Conservation (phyloP, 1,139 yeast genomes). For the Saccharomyces hybrid region DNA sequence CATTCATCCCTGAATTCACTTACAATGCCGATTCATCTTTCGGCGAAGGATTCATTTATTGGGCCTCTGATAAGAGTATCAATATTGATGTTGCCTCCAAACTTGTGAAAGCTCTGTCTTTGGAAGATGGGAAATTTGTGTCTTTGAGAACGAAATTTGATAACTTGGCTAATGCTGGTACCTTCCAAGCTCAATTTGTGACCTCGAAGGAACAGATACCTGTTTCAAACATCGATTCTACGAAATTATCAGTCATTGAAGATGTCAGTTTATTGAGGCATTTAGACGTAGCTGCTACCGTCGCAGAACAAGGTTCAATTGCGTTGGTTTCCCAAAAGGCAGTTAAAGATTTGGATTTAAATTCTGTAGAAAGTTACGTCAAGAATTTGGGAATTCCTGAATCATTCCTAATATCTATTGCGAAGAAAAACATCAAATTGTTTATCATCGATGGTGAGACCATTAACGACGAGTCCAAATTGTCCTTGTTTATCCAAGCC, state of each 20-base stretch:
- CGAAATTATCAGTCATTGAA: conserved; percentile 60
- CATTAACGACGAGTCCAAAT: conserved; percentile 58
- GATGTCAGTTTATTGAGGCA: conserved; percentile 45
- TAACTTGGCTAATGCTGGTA: conserved; percentile 63
- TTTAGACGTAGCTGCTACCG: conserved; percentile 55
- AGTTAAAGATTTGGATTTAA: conserved; percentile 22
- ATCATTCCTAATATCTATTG: conserved; percentile 48
- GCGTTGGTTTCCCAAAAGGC: conserved; percentile 35
- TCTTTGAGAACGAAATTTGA: conserved; percentile 61
- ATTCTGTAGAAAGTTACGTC: conserved; percentile 33
- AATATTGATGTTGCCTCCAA: conserved; percentile 53
- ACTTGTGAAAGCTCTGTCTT: conserved; percentile 63
- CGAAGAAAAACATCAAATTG: conserved; percentile 45
- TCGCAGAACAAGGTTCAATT: conserved; percentile 50
- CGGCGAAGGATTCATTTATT: conserved; percentile 42
- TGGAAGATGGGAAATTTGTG: conserved; percentile 50
- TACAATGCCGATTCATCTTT: neutral
- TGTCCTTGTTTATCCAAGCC: conserved; percentile 65
- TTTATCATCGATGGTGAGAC: conserved; percentile 48
- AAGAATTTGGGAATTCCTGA: conserved; percentile 43
- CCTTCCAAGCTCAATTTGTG: conserved; percentile 68
- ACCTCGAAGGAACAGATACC: conserved; percentile 32
- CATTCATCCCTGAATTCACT: conserved; percentile 38
- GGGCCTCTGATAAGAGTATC: conserved; percentile 60
- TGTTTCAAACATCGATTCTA: conserved; percentile 42